Evolutionary conservation across 257 asterid genomes (phyloP).

Genomic region (Fraxinus cuspidata): DNA sequence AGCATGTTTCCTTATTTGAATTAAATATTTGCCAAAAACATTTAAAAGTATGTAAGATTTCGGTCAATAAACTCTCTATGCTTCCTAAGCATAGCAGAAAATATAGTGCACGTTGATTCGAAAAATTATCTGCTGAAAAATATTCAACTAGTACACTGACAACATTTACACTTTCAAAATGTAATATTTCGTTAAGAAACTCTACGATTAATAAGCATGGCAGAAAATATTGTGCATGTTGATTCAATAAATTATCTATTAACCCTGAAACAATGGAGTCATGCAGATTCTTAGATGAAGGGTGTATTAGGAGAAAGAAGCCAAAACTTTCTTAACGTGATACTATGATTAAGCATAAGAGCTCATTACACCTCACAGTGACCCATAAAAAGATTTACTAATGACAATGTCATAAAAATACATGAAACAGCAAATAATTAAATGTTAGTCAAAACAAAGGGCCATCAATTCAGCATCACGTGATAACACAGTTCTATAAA

Average conservation of each 20-base stretch:
- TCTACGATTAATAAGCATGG: not conserved
- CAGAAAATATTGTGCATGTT: not conserved
- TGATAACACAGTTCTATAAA: too few species aligned
- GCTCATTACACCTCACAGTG: not conserved
- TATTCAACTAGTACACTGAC: not conserved
- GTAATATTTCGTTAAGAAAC: not conserved
- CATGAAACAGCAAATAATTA: too few species aligned
- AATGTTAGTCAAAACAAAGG: too few species aligned
- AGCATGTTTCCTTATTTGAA: not conserved
- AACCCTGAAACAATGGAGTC: not conserved
- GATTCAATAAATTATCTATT: not conserved
- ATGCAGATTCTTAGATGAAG: not conserved
- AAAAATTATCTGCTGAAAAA: not conserved
- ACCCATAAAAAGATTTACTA: not conserved
- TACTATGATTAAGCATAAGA: not conserved
- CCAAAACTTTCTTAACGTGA: not conserved
- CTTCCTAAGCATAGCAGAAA: not conserved
- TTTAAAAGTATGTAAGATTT: not conserved
- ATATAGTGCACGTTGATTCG: not conserved
- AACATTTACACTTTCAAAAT: not conserved
- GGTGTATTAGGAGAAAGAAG: not conserved
- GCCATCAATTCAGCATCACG: too few species aligned
- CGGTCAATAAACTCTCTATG: not conserved
- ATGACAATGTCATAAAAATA: too few species aligned
- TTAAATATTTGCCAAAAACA: not conserved